Conservation (phyloP, 176 grass and related monocot genomes). For the Oryza brachyantha region DNA sequence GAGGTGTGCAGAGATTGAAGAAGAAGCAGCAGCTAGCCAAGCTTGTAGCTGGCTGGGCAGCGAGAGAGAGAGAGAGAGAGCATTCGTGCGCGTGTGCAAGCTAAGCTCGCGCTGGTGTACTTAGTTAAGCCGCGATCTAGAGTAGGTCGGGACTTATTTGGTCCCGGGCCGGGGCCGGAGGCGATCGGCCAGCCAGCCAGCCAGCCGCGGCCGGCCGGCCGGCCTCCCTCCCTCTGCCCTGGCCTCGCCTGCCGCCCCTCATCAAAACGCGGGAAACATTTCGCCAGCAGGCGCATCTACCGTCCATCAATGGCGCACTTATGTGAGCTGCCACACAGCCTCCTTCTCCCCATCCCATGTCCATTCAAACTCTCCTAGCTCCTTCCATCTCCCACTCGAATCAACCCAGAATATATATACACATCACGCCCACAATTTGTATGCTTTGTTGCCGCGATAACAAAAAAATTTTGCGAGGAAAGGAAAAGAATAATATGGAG, state of each 20-base stretch:
- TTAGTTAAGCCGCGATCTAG: conserved; percentile 21
- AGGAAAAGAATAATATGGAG: not conserved
- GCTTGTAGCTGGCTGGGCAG: not conserved
- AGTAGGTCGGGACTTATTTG: conserved; percentile 36
- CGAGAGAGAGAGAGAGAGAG: not conserved
- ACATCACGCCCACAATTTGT: too few relatives aligned
- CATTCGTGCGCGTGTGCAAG: not conserved
- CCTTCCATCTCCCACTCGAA: too few relatives aligned
- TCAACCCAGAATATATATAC: too few relatives aligned
- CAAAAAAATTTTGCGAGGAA: too few relatives aligned
- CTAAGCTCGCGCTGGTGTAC: not conserved
- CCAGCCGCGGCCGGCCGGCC: too few relatives aligned
- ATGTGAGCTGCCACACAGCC: not conserved
- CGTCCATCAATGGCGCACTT: conserved; percentile 46
- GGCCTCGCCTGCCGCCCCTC: not conserved
- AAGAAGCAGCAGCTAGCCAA: not conserved
- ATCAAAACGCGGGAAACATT: conserved; percentile 22
- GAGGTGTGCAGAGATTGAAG: not conserved
- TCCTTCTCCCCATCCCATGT: not conserved
- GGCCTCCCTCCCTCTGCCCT: not conserved
- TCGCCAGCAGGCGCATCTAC: conserved; percentile 10
- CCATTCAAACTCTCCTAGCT: too few relatives aligned
- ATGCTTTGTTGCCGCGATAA: too few relatives aligned
- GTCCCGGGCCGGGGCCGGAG: not conserved
- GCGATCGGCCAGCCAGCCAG: not conserved